These are phyloP conservation scores for Digitaria exilis DNA, from an alignment of 202 grass and related monocot genomes.

Conservation along the genomic window DNA sequence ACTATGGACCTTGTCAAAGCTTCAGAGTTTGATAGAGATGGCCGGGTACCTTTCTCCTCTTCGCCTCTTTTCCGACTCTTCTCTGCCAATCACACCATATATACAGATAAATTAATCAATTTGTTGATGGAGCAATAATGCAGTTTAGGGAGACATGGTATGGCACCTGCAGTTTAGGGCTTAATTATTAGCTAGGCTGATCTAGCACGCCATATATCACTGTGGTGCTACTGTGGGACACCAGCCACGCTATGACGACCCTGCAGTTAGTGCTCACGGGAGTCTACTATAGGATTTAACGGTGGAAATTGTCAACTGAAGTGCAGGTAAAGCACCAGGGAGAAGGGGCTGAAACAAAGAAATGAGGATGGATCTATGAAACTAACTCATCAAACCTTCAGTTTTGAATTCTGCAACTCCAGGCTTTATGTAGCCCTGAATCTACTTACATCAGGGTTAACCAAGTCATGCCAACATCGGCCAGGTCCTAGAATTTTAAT, in stretches of 20 bases:
- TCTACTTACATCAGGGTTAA: not conserved
- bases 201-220: not conserved
- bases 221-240: not conserved
- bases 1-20: conserved; percentile 36
- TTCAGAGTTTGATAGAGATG: not conserved
- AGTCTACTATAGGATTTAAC: not conserved
- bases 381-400: not conserved
- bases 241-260: not conserved
- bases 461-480: not conserved
- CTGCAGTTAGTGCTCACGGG: not conserved
- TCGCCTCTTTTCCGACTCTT: not conserved
- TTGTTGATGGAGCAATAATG: no score
- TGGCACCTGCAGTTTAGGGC: not conserved
- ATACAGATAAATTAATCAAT: not conserved
- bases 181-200: not conserved
- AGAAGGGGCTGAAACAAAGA: not conserved
- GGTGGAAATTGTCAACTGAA: not conserved
- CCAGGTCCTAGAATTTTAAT: not conserved
- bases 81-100: not conserved
- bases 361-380: not conserved
- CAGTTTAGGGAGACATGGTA: no score
- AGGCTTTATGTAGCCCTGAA: not conserved
- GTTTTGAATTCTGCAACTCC: not conserved
- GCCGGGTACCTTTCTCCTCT: not conserved
- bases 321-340: not conserved